These are phyloP conservation scores for Syzygium oleosum DNA, from an alignment of 345 rosid genomes.

Conservation along the genomic window DNA sequence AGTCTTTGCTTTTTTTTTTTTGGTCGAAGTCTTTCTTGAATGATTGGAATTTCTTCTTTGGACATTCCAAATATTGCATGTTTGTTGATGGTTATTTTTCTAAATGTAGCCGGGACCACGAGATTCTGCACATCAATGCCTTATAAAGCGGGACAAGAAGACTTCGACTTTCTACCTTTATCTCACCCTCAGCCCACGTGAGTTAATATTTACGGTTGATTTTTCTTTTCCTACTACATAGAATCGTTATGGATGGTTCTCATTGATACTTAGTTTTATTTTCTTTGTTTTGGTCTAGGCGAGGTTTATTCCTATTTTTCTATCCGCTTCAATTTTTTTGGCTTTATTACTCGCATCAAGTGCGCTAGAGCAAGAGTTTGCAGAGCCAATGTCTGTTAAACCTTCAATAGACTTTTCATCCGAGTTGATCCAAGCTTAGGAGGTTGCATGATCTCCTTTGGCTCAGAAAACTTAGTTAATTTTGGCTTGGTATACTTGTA, in stretches of 20 bases:
- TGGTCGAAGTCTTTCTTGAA: neutral
- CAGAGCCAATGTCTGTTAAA: neutral
- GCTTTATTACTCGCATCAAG: neutral
- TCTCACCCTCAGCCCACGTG: slow-evolving; percentile 68
- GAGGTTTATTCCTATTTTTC: neutral
- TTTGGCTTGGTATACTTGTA: slow-evolving; percentile 21
- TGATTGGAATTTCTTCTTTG: neutral
- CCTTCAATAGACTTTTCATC: neutral
- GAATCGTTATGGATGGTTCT: neutral
- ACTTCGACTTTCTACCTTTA: slow-evolving; percentile 65
- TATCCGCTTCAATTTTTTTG: neutral
- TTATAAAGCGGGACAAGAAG: slow-evolving; percentile 68
- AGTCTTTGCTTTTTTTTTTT: neutral
- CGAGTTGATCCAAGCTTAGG: neutral
- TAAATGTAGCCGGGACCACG: slow-evolving; percentile 74
- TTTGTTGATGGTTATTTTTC: slow-evolving; percentile 2
- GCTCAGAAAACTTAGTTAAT: slow-evolving; percentile 2
- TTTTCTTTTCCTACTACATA: neutral
- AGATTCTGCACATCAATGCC: slow-evolving; percentile 59
- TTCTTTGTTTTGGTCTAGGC: neutral
- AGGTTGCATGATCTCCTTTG: neutral
- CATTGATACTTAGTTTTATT: neutral
- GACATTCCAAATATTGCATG: neutral
- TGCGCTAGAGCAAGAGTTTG: neutral
- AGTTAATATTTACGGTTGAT: slow-evolving; percentile 18